Conservation (phyloP, 1,284 basidiomycete species). For the Heterobasidion occidentale region DNA sequence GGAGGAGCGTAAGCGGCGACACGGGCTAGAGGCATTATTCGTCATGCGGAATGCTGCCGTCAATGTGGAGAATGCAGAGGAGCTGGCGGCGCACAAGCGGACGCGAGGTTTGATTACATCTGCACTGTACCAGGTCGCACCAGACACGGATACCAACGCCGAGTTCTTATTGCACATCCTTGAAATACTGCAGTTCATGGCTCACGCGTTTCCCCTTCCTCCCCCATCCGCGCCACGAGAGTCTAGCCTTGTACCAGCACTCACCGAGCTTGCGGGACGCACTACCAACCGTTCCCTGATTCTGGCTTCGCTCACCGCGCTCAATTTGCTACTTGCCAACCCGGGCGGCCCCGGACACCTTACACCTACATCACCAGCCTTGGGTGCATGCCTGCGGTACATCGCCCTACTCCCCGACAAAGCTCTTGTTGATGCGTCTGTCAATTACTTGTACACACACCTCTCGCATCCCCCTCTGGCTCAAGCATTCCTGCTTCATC, state of each 20-base stretch:
- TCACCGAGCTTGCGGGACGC: conserved; percentile 37
- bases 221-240: conserved; percentile 16
- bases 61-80: conserved; percentile 53
- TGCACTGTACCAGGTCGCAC: conserved; percentile 47
- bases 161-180: conserved; percentile 65
- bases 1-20: conserved; percentile 47
- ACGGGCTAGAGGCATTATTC: conserved; percentile 69
- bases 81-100: conserved; percentile 49
- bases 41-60: conserved; percentile 71
- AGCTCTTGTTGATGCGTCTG: conserved; percentile 53
- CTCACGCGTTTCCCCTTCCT: conserved; percentile 20
- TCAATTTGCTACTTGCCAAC: conserved; percentile 56
- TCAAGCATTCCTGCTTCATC: conserved; percentile 66
- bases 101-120: conserved; percentile 54
- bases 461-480: conserved; percentile 68
- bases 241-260: conserved; percentile 22
- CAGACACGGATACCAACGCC: conserved; percentile 48
- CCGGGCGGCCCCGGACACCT: conserved; percentile 50
- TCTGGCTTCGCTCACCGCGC: conserved; percentile 49
- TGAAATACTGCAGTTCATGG: conserved; percentile 46
- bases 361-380: conserved; percentile 42
- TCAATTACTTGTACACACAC: conserved; percentile 74
- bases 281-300: conserved; percentile 69
- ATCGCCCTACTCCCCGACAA: conserved; percentile 71
- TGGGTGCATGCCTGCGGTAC: conserved; percentile 56